These are phyloP conservation scores for Pleomassaria siparia DNA, from an alignment of 2,329 filamentous ascomycete species.

Conservation along the genomic window DNA sequence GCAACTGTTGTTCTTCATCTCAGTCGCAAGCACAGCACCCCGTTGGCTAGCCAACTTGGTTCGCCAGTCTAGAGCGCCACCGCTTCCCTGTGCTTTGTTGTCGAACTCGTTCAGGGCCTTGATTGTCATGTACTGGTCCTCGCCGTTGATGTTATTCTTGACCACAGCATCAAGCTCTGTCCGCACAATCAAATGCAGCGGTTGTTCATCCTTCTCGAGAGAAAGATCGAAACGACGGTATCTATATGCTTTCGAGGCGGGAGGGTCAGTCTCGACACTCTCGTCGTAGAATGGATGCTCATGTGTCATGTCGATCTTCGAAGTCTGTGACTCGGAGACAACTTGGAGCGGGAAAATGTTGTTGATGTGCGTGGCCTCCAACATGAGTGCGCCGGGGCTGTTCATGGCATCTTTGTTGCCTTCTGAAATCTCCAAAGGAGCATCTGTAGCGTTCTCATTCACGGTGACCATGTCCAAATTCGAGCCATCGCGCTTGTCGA, in stretches of 20 bases:
- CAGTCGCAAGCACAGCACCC: slow-evolving; percentile 94
- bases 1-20: slow-evolving; percentile 99
- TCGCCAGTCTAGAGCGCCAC: slow-evolving; percentile 95
- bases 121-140: slow-evolving; percentile 88
- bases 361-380: slow-evolving; percentile 99
- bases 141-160: slow-evolving; percentile 89
- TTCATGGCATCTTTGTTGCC: slow-evolving; percentile 94
- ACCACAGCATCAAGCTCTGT: slow-evolving; percentile 94
- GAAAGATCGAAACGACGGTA: slow-evolving; percentile 97
- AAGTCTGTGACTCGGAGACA: slow-evolving; percentile 75
- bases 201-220: slow-evolving; percentile 86
- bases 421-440: slow-evolving; percentile 86
- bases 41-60: slow-evolving; percentile 91
- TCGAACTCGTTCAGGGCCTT: slow-evolving; percentile 99
- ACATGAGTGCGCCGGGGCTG: slow-evolving; percentile 86
- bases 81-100: slow-evolving; percentile 93
- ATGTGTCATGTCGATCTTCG: slow-evolving; percentile 81
- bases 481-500: slow-evolving; percentile 96
- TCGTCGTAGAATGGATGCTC: slow-evolving; percentile 98
- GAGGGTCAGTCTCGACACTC: slow-evolving; percentile 86
- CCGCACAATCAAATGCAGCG: slow-evolving; percentile 87
- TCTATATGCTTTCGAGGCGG: slow-evolving; percentile 96
- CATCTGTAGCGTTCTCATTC: slow-evolving; percentile 97
- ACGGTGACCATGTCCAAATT: slow-evolving; percentile 97
- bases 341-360: slow-evolving; percentile 99